Evolutionary conservation across 139 green algal genomes (phyloP).

Genomic region (Haematococcus lacustris): DNA sequence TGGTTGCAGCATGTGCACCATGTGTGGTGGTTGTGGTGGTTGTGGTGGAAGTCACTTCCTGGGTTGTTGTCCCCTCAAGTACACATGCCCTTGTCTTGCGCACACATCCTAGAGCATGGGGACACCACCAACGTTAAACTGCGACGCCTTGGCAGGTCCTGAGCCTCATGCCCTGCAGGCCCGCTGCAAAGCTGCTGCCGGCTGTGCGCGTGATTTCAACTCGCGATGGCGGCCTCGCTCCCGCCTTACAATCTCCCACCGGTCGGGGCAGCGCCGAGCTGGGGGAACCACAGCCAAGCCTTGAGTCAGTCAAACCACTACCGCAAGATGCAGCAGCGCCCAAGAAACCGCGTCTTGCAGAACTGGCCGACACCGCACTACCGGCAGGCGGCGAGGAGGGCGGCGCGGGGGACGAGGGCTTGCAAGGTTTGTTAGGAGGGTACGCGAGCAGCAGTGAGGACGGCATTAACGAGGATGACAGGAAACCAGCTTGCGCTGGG

Average conservation of each 20-base stretch:
- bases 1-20: slow-evolving; percentile 2
- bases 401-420: background rate
- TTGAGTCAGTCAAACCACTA: background rate
- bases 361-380: background rate
- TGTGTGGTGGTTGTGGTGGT: too few relatives aligned
- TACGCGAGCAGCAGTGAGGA: background rate
- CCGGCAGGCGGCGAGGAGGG: background rate
- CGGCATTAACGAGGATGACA: background rate
- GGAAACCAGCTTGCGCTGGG: too few relatives aligned
- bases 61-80: too few relatives aligned
- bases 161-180: too few relatives aligned
- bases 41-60: too few relatives aligned
- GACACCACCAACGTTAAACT: too few relatives aligned
- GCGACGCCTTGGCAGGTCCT: too few relatives aligned
- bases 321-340: background rate
- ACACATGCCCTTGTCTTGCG: too few relatives aligned
- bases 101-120: too few relatives aligned
- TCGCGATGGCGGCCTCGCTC: too few relatives aligned
- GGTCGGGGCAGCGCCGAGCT: background rate
- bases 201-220: background rate
- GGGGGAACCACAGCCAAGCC: background rate
- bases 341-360: background rate
- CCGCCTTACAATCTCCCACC: too few relatives aligned
- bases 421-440: background rate
- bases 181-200: background rate